Conservation (phyloP, 345 rosid species). For the Rhodomyrtus tomentosa region DNA sequence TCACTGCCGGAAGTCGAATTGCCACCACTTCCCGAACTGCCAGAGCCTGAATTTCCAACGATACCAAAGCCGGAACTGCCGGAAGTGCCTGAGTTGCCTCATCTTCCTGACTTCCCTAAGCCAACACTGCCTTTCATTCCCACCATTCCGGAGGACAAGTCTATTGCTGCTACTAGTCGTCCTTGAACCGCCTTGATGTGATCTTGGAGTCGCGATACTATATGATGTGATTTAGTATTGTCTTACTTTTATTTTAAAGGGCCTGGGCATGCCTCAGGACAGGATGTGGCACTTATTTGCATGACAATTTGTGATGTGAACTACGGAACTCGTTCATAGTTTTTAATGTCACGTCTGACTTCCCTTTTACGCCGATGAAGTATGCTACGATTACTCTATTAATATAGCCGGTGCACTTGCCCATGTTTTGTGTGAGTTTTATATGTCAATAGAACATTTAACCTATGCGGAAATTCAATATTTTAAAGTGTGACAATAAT, state of each 20-base stretch:
- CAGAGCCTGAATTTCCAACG: neutral
- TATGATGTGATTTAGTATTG: neutral
- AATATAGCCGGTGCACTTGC: neutral
- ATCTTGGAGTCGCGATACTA: neutral
- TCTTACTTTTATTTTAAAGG: too few species aligned
- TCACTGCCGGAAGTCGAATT: neutral
- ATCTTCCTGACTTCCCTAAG: neutral
- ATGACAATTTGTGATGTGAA: too few species aligned
- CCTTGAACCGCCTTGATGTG: neutral
- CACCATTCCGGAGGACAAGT: neutral
- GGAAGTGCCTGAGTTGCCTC: neutral
- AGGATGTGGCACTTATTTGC: too few species aligned
- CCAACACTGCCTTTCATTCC: neutral
- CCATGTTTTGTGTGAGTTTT: neutral
- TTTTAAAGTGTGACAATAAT: neutral
- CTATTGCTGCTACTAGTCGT: neutral
- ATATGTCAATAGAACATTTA: neutral
- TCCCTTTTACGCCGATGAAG: too few species aligned
- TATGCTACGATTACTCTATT: neutral
- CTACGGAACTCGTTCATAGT: too few species aligned
- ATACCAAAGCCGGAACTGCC: neutral
- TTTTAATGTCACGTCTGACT: too few species aligned
- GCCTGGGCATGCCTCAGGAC: too few species aligned
- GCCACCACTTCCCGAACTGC: neutral
- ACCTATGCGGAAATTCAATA: neutral